Conservation (phyloP, 2,329 filamentous ascomycete species). For the Diaporthe sp. region DNA sequence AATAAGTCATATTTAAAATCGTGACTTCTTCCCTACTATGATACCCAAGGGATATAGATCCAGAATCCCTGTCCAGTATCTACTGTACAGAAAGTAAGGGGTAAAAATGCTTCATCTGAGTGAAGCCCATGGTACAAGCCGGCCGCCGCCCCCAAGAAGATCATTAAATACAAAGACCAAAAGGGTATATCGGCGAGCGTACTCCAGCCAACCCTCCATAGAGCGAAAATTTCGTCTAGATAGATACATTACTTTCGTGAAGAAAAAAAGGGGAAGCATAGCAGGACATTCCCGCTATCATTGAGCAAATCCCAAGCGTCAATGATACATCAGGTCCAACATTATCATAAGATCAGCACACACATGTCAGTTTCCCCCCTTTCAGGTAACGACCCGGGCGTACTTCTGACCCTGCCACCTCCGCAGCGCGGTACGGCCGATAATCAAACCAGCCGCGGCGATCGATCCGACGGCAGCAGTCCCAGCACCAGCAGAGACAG, state of each 20-base stretch:
- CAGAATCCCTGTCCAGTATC: background rate
- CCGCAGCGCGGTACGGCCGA: slow-evolving; percentile 15
- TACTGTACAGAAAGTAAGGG: slow-evolving; percentile 1
- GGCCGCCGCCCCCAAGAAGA: background rate
- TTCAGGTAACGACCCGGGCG: background rate
- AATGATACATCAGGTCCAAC: background rate
- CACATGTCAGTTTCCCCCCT: background rate
- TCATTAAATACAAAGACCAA: slow-evolving; percentile 22
- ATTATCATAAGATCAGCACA: slow-evolving; percentile 27
- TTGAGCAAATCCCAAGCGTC: background rate
- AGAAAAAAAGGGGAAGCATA: background rate
- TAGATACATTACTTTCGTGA: slow-evolving; percentile 9
- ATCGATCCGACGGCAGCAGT: background rate
- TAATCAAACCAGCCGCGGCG: background rate
- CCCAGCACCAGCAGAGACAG: slow-evolving; percentile 3
- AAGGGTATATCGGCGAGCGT: slow-evolving; percentile 31
- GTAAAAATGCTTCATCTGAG: background rate
- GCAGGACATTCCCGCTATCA: background rate
- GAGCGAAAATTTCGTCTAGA: background rate
- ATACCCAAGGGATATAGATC: background rate
- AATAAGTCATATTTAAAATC: background rate
- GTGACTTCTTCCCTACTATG: background rate
- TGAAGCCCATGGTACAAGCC: slow-evolving; percentile 1
- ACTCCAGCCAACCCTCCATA: slow-evolving; percentile 14
- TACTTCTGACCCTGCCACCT: slow-evolving; percentile 25